Evolutionary conservation across 2,329 filamentous ascomycete species (phyloP).

Genomic region (Fusarium nisikadoi): DNA sequence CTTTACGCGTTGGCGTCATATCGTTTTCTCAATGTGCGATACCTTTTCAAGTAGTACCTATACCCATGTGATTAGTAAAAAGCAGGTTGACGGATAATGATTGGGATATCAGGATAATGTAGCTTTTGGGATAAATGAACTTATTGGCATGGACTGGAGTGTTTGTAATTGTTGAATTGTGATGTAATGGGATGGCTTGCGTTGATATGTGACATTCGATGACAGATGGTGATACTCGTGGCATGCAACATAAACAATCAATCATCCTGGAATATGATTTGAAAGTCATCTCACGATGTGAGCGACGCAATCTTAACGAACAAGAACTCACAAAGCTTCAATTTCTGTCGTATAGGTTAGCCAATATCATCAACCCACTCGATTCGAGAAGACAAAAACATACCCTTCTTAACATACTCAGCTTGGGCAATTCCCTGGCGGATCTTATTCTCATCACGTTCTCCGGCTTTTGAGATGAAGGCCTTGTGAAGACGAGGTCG

Average conservation of each 20-base stretch:
- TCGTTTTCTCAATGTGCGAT: slow-evolving; percentile 83
- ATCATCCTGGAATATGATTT: not conserved
- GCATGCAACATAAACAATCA: not conserved
- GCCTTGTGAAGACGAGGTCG: slow-evolving; percentile 83
- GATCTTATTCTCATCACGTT: slow-evolving; percentile 81
- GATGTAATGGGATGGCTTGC: not conserved
- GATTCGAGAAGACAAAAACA: not conserved
- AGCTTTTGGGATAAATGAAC: slow-evolving; percentile 13
- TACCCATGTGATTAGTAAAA: slow-evolving; percentile 44
- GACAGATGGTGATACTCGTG: not conserved
- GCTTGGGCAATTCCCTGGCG: slow-evolving; percentile 78
- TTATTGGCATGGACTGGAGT: slow-evolving; percentile 5
- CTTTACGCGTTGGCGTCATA: slow-evolving; percentile 66
- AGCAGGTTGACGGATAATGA: slow-evolving; percentile 17
- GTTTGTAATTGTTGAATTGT: not conserved
- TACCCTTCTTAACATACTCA: slow-evolving; percentile 92
- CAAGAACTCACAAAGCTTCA: slow-evolving; percentile 80
- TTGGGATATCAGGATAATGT: slow-evolving; percentile 16
- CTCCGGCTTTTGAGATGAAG: slow-evolving; percentile 78
- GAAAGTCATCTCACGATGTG: not conserved
- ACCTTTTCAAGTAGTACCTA: slow-evolving; percentile 80
- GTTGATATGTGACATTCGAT: not conserved
- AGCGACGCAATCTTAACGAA: not conserved
- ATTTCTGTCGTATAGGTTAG: slow-evolving; percentile 70
- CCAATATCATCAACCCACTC: not conserved